Base-by-base conservation (phyloP, 805 yeast genomes). In the Nadsonia fulvescens region DNA sequence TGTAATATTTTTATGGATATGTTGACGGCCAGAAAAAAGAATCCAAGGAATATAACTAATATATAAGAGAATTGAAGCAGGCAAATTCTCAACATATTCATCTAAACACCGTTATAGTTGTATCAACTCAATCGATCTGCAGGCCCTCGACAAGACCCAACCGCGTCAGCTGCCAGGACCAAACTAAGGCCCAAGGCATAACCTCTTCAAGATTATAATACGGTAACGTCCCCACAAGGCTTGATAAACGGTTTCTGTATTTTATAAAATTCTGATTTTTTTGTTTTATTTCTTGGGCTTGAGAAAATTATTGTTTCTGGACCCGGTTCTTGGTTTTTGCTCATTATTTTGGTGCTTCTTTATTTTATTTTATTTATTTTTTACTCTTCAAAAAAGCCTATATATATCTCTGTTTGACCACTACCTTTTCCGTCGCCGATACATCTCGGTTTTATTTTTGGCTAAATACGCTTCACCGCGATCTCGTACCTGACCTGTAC, bases 1-100 rank as follows among this genome's bases (percentile, higher is more conserved):
- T 46, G 19, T 8, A n/a, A 17, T 8, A 17, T 8, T 8, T 17
- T 17, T 17, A 17, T 17, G 8, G n/a, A 17, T 8, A 8, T 8
- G 19, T 17, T 8, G 8, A 8, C n/a, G 19, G 19, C 9, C 19
- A 17, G 9, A 17, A 8, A n/a, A 17, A 8, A 8, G 19, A 17
- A 17, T 8, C 9, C 9, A 17, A 17, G 19, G n/a, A 17, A 8
- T 8, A 17, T 8, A 8, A 17, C 19, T 17, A n/a, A 17, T 17
- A n/a, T 8, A 17, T 8, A 8, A 17, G n/a, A 17, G n/a, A 17
- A 8, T 8, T n/a, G 19, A 17, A 17, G n/a, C 8, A 8, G 19
- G 9, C 8, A n/a, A 17, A 17, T 8, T 17, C 9, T n/a, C 9
- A 17, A 17, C 8, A 17, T 17, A n/a, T n/a, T n/a, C n/a, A n/a